phyloP scores from a whole-genome alignment of 768 basidiomycete species.

The Thelephora ganbajun region DNA sequence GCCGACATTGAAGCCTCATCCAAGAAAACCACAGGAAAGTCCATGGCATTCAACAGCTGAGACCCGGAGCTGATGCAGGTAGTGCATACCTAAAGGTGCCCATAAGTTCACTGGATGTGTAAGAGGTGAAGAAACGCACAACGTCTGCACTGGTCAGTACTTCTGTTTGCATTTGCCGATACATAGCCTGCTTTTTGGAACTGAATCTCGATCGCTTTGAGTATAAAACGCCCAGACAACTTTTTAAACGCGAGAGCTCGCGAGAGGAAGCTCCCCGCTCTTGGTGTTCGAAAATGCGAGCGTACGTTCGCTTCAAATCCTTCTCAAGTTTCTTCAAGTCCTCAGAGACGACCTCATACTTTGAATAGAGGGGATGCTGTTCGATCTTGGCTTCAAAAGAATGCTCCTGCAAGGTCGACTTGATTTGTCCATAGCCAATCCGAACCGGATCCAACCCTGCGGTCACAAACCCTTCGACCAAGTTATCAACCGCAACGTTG shows the following conservation, averaged over 20 bases:
- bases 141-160: conserved; percentile 58
- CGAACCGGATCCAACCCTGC: conserved; percentile 63
- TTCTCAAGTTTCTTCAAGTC: conserved; percentile 20
- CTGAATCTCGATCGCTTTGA: conserved; percentile 17
- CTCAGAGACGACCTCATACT: conserved; percentile 27
- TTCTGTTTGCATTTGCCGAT: conserved; percentile 51
- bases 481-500: conserved; percentile 85
- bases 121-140: conserved; percentile 26
- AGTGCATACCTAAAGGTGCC: conserved; percentile 54
- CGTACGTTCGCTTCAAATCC: background rate
- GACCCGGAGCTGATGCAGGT: conserved; percentile 76
- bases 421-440: conserved; percentile 52
- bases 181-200: conserved; percentile 35
- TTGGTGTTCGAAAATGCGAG: no score
- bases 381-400: conserved; percentile 54
- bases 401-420: conserved; percentile 35
- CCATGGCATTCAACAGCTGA: conserved; percentile 47
- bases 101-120: background rate
- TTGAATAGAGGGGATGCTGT: conserved; percentile 38
- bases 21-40: conserved; percentile 87
- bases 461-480: conserved; percentile 58
- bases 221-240: no score
- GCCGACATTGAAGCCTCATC: conserved; percentile 97
- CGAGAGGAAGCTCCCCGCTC: no score
- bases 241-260: no score